Conservation (phyloP, 1,284 basidiomycete species). For the Cystobasidiaceae sp. region DNA sequence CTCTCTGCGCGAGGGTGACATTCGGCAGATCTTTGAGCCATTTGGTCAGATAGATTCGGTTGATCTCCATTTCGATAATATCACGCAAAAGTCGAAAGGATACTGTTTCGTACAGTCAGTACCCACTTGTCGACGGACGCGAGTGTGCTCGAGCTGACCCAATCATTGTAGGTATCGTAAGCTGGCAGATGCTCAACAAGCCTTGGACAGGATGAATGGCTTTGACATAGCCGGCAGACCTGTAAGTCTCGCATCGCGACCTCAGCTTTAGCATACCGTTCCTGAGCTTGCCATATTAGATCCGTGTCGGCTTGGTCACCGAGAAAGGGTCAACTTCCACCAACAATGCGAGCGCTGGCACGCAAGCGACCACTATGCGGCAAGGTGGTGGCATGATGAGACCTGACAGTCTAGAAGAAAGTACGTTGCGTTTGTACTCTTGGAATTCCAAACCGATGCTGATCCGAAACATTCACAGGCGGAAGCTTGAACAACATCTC, state of each 20-base stretch:
- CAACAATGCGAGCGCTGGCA: constrained; percentile 1
- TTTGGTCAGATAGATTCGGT: constrained; percentile 97
- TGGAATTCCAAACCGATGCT: background rate
- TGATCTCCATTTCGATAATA: constrained; percentile 75
- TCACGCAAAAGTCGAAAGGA: constrained; percentile 89
- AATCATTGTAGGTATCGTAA: constrained; percentile 66
- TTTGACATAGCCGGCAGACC: constrained; percentile 93
- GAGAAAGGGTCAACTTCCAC: constrained; percentile 33
- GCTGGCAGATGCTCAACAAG: constrained; percentile 87
- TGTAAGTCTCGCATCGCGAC: constrained; percentile 52
- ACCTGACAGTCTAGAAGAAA: constrained; percentile 35
- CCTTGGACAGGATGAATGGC: constrained; percentile 95
- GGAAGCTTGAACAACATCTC: constrained; percentile 86
- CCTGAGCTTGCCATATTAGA: constrained; percentile 24
- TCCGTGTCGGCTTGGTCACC: constrained; percentile 42
- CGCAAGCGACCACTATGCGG: background rate
- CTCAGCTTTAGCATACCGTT: background rate
- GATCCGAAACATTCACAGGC: constrained; percentile 30
- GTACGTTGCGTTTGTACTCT: constrained; percentile 16
- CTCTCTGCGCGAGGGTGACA: constrained; percentile 90
- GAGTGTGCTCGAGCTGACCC: background rate
- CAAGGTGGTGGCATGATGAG: constrained; percentile 24
- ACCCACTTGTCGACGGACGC: background rate
- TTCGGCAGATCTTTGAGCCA: constrained; percentile 96
- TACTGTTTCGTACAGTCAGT: constrained; percentile 94